Conservation (phyloP, 352 stramenopile species). For the Hyaloperonospora arabidopsidis region DNA sequence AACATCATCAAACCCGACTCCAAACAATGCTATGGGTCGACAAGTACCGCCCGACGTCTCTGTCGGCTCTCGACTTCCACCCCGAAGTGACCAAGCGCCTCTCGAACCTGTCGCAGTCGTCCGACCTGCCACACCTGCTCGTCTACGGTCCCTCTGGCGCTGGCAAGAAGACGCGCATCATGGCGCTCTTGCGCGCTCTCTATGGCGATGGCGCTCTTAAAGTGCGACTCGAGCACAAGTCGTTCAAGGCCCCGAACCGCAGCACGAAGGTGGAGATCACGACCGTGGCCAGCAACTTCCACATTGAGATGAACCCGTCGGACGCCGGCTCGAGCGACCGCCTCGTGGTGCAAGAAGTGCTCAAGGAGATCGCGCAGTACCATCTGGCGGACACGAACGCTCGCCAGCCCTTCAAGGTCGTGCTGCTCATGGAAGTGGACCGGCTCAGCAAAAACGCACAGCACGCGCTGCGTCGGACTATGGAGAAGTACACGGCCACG, state of each 20-base stretch:
- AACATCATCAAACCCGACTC: too few species aligned
- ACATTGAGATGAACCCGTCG: constrained; percentile 98
- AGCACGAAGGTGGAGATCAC: constrained; percentile 95
- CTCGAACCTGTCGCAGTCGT: constrained; percentile 57
- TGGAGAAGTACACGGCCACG: constrained; percentile 93
- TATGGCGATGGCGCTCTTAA: constrained; percentile 94
- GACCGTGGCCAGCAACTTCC: constrained; percentile 96
- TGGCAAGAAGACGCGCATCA: constrained; percentile 98
- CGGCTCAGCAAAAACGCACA: constrained; percentile 96
- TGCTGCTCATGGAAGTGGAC: constrained; percentile 97
- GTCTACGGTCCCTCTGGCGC: constrained; percentile 97
- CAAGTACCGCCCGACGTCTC: constrained; percentile 92
- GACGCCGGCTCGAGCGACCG: constrained; percentile 96
- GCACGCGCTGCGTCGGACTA: constrained; percentile 94
- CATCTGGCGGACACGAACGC: constrained; percentile 72
- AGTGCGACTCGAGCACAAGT: constrained; percentile 80
- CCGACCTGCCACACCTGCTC: constrained; percentile 93
- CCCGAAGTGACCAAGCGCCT: constrained; percentile 89
- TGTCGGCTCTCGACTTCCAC: constrained; percentile 92
- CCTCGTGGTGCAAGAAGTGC: constrained; percentile 97
- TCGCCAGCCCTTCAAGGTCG: constrained; percentile 82
- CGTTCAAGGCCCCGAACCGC: constrained; percentile 87
- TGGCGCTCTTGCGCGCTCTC: constrained; percentile 91
- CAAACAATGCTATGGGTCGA: constrained; percentile 98
- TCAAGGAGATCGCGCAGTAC: constrained; percentile 98